Conservation (phyloP, 768 basidiomycete genomes). For the Termitomyces heimii region DNA sequence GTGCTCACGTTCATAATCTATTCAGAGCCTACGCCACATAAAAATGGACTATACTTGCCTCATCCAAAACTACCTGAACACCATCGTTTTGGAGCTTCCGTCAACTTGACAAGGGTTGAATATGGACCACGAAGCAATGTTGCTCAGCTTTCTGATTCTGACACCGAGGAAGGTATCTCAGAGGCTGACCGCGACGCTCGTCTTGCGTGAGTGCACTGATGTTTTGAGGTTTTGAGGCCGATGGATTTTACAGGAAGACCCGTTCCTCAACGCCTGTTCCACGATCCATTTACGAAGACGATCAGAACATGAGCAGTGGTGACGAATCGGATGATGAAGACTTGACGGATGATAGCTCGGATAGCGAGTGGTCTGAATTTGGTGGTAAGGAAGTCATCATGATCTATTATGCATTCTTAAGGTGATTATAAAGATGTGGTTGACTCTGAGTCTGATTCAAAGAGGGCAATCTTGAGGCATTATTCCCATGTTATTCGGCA, state of each 20-base stretch:
- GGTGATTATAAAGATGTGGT: slow-evolving; percentile 8
- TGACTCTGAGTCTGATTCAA: slow-evolving; percentile 10
- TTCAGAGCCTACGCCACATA: slow-evolving; percentile 25
- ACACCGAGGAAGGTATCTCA: slow-evolving; percentile 54
- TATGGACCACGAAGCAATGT: slow-evolving; percentile 11
- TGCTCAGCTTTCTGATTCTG: slow-evolving; percentile 52
- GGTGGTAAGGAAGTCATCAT: slow-evolving; percentile 25
- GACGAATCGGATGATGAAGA: slow-evolving; percentile 81
- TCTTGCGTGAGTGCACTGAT: slow-evolving; percentile 50
- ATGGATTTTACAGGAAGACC: slow-evolving; percentile 36
- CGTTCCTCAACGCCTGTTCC: slow-evolving; percentile 40
- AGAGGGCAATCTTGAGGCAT: slow-evolving; percentile 29
- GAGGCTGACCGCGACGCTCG: slow-evolving; percentile 69
- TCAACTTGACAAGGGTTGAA: not conserved
- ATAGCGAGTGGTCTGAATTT: slow-evolving; percentile 42
- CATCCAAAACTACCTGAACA: slow-evolving; percentile 21
- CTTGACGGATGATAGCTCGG: slow-evolving; percentile 50
- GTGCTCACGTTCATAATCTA: not conserved
- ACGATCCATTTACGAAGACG: slow-evolving; percentile 32
- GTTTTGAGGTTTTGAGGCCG: not conserved
- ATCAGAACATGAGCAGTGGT: slow-evolving; percentile 52
- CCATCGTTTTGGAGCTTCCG: not conserved
- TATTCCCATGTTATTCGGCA: slow-evolving; percentile 46
- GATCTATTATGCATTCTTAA: not conserved
- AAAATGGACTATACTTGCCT: slow-evolving; percentile 45